Conservation (phyloP, 1,284 basidiomycete species). For the Veloboletus limbatus region DNA sequence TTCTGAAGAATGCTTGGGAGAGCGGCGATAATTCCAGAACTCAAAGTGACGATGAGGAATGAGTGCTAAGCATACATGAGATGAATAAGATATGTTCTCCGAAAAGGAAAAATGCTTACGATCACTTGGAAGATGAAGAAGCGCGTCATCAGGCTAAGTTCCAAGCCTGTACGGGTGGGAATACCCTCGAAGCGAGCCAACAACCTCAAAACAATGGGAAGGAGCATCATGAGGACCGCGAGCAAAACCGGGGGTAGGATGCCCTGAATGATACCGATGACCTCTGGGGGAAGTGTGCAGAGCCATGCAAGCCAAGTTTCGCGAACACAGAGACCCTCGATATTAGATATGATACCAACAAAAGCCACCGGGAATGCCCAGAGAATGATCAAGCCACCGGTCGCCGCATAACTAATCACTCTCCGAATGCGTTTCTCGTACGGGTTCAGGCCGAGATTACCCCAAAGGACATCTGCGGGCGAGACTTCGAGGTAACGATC, state of each 20-base stretch:
- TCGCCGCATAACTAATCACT: constrained; percentile 58
- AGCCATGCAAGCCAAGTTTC: constrained; percentile 83
- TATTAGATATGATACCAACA: constrained; percentile 83
- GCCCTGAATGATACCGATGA: constrained; percentile 88
- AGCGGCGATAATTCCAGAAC: constrained; percentile 76
- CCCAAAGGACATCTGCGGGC: constrained; percentile 89
- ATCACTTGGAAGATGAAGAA: constrained; percentile 93
- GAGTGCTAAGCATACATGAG: constrained; percentile 56
- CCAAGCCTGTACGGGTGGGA: constrained; percentile 77
- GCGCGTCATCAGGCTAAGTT: constrained; percentile 87
- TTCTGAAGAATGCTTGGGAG: constrained; percentile 61
- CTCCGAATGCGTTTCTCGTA: constrained; percentile 76
- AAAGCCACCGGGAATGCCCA: constrained; percentile 83
- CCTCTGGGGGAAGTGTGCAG: constrained; percentile 57
- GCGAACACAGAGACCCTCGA: constrained; percentile 65
- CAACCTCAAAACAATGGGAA: constrained; percentile 84
- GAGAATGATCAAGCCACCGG: constrained; percentile 64
- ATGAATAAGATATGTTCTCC: neutral
- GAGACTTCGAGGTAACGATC: constrained; percentile 69
- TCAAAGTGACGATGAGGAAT: constrained; percentile 84
- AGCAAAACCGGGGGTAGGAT: constrained; percentile 84
- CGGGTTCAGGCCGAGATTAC: constrained; percentile 84
- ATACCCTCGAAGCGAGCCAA: constrained; percentile 79
- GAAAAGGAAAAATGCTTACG: constrained; percentile 43
- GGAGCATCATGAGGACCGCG: constrained; percentile 86